Conservation (phyloP, 164 flowering plant species). For the Taxillus chinensis region DNA sequence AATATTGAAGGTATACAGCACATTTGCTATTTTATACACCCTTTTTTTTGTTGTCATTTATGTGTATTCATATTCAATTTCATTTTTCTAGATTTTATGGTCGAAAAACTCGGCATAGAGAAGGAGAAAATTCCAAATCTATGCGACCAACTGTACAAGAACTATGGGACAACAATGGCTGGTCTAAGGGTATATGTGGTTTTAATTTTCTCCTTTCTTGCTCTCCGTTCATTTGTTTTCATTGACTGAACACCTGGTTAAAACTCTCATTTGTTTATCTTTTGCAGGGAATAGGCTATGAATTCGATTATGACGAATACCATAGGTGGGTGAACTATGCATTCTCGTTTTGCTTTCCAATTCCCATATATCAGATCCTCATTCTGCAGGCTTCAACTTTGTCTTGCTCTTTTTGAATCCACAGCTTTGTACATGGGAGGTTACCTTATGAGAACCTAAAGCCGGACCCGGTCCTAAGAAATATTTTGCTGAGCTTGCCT, state of each 20-base stretch:
- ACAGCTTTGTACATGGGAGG: constrained; percentile 60
- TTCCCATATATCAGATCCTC: no score
- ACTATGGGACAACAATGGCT: constrained; percentile 75
- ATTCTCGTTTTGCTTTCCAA: not conserved
- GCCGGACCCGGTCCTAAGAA: constrained; percentile 53
- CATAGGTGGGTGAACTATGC: constrained; percentile 29
- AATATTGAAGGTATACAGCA: constrained; percentile 41
- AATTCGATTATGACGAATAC: constrained; percentile 60
- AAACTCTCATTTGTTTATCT: not conserved
- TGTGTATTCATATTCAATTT: not conserved
- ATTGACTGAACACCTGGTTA: not conserved
- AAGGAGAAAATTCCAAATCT: constrained; percentile 26
- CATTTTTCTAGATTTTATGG: constrained; percentile 40
- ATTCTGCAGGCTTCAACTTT: not conserved
- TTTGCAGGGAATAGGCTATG: constrained; percentile 61
- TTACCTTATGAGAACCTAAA: constrained; percentile 51
- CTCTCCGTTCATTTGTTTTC: not conserved
- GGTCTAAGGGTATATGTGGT: constrained; percentile 62
- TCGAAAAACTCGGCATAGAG: constrained; percentile 48
- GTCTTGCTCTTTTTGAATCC: constrained; percentile 3
- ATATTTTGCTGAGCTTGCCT: constrained; percentile 45
- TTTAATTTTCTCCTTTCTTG: not conserved
- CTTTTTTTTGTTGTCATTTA: not conserved
- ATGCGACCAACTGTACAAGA: constrained; percentile 42
- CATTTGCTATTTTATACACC: not conserved